Evolutionary conservation across 352 stramenopile species (phyloP).

Genomic region (Phytophthora syringae): DNA sequence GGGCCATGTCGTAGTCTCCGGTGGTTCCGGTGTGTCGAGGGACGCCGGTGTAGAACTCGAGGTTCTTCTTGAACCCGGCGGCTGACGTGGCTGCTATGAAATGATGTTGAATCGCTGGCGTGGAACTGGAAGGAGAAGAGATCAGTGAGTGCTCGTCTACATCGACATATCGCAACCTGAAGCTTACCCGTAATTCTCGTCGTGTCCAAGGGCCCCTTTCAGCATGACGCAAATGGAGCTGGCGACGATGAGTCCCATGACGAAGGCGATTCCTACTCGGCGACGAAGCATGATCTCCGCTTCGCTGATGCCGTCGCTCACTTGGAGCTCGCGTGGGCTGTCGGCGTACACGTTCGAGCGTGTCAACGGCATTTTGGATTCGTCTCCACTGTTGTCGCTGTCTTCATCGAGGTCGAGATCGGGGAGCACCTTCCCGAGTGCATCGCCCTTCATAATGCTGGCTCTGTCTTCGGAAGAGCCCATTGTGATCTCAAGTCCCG

Average conservation of each 20-base stretch:
- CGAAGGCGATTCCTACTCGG: slow-evolving; percentile 60
- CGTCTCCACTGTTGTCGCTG: slow-evolving; percentile 34
- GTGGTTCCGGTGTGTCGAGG: slow-evolving; percentile 64
- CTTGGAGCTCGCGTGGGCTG: slow-evolving; percentile 49
- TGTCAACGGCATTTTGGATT: slow-evolving; percentile 51
- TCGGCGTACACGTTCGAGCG: slow-evolving; percentile 75
- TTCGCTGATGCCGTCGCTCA: slow-evolving; percentile 42
- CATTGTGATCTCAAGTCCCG: slow-evolving; percentile 23
- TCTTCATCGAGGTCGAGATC: slow-evolving; percentile 38
- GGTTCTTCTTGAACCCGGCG: slow-evolving; percentile 65
- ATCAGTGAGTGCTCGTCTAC: not conserved
- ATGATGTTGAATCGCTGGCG: slow-evolving; percentile 76
- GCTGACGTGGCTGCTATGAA: slow-evolving; percentile 80
- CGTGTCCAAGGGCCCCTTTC: slow-evolving; percentile 61
- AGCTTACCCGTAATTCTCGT: slow-evolving; percentile 74
- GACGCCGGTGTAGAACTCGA: slow-evolving; percentile 76
- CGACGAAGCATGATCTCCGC: slow-evolving; percentile 61
- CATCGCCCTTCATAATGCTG: slow-evolving; percentile 61
- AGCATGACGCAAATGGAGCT: slow-evolving; percentile 73
- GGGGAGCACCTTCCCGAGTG: slow-evolving; percentile 47
- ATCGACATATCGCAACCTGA: not conserved
- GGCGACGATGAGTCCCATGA: slow-evolving; percentile 63
- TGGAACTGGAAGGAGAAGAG: slow-evolving; percentile 43
- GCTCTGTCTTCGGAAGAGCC: slow-evolving; percentile 49
- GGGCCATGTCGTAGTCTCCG: slow-evolving; percentile 76